phyloP scores from a whole-genome alignment of 164 flowering plant species.

The Liriodendron chinense region DNA sequence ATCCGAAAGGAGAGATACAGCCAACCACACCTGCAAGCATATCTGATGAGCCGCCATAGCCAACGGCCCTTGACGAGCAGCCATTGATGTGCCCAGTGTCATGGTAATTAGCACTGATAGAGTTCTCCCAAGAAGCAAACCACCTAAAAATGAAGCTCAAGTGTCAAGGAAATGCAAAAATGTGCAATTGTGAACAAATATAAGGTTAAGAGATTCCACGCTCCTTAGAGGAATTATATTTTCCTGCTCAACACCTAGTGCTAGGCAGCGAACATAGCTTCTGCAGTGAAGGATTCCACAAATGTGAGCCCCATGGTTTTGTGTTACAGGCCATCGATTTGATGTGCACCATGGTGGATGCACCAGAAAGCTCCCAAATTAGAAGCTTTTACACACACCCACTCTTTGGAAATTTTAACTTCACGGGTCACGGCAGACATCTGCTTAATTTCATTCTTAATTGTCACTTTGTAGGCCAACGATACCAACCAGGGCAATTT shows the following conservation, averaged over 20 bases:
- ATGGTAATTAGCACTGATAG: slow-evolving; percentile 72
- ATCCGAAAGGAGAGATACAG: slow-evolving; percentile 93
- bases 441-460: too few relatives aligned
- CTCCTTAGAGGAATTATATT: background rate
- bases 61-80: slow-evolving; percentile 92
- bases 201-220: background rate
- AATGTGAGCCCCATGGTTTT: background rate
- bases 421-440: too few relatives aligned
- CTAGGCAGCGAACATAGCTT: background rate
- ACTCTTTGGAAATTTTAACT: too few relatives aligned
- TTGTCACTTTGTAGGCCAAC: too few relatives aligned
- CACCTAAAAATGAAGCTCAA: slow-evolving; percentile 44
- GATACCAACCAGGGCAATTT: too few relatives aligned
- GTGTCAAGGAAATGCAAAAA: background rate
- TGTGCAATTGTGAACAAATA: background rate
- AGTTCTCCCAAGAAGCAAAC: slow-evolving; percentile 92
- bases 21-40: slow-evolving; percentile 95
- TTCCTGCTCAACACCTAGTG: background rate
- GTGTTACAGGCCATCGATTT: too few relatives aligned
- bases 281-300: background rate
- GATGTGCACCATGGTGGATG: too few relatives aligned
- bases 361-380: too few relatives aligned
- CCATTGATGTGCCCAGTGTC: slow-evolving; percentile 95
- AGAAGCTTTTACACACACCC: too few relatives aligned
- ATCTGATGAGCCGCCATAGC: slow-evolving; percentile 99